A percentile compares a stretch with the other conserved stretches of the same genome.
Conservation (phyloP, 306 rosid genomes). For the Parietaria judaica region DNA sequence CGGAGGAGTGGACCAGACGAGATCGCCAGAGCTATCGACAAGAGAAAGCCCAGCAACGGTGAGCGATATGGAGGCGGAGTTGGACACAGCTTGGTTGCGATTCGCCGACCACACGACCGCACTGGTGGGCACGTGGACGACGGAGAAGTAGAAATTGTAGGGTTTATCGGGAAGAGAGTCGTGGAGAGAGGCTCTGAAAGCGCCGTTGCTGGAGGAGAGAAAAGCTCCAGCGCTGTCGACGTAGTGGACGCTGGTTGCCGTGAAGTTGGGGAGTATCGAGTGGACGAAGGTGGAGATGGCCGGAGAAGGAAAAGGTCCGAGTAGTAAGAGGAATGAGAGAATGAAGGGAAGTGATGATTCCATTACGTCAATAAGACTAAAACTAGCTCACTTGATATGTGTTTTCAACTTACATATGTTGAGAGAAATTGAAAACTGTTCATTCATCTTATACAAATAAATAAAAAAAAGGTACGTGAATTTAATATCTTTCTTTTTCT, state of each 20-base stretch:
- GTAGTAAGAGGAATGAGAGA: no score
- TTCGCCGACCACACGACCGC: conserved; percentile 15
- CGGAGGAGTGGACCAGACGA: conserved; percentile 11
- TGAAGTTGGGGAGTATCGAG: conserved; percentile 15
- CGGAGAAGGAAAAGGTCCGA: not conserved
- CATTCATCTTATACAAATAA: no score
- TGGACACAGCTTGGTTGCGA: conserved; percentile 4
- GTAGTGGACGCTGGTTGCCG: conserved; percentile 1
- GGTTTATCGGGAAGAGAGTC: not conserved
- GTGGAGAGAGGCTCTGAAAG: conserved; percentile 5
- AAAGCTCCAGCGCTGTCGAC: conserved; percentile 5
- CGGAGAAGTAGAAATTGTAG: conserved; percentile 1
- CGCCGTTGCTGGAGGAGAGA: not conserved
- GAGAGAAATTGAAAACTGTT: no score
- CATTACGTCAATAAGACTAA: no score
- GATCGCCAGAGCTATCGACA: not conserved
- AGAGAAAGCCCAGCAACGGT: conserved; percentile 6
- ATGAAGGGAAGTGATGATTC: no score
- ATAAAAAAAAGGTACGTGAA: no score
- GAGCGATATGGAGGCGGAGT: conserved; percentile 1
- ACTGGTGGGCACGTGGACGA: conserved; percentile 7
- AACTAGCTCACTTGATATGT: no score
- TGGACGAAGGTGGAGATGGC: not conserved
- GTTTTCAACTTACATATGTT: no score
- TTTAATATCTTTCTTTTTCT: no score